A percentile compares a stretch with the other conserved stretches of the same genome.
phyloP scores from a whole-genome alignment of 192 early-diverging fungal species.

The Umbelopsis sp. region DNA sequence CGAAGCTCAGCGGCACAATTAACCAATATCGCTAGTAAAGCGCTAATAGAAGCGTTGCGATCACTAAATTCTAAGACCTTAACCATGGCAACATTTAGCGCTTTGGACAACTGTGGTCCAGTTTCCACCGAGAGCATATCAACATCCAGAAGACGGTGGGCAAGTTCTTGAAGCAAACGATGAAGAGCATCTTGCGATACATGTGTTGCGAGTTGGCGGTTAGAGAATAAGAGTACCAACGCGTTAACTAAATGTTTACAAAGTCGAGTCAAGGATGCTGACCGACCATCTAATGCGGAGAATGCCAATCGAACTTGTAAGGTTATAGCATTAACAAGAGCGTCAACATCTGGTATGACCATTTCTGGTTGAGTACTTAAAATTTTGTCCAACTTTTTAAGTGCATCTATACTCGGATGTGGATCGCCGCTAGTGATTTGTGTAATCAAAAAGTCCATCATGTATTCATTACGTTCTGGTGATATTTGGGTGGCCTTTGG shows the following conservation, averaged over 20 bases:
- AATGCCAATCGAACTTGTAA: conserved; percentile 78
- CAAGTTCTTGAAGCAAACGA: conserved; percentile 74
- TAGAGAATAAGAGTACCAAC: conserved; percentile 77
- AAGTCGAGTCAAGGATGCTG: conserved; percentile 58
- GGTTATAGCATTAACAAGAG: conserved; percentile 71
- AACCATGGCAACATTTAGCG: conserved; percentile 87
- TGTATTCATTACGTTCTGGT: conserved; percentile 43
- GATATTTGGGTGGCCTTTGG: conserved; percentile 36
- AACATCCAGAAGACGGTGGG: conserved; percentile 81
- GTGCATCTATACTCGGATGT: conserved; percentile 68
- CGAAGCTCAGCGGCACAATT: conserved; percentile 58
- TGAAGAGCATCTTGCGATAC: conserved; percentile 69
- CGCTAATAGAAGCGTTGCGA: conserved; percentile 65
- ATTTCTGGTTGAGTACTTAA: conserved; percentile 55
- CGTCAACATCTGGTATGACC: conserved; percentile 63
- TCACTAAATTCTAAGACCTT: conserved; percentile 89
- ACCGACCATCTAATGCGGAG: conserved; percentile 54
- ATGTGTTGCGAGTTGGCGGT: conserved; percentile 63
- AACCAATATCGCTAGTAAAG: conserved; percentile 74
- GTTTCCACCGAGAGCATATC: conserved; percentile 61
- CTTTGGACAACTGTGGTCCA: conserved; percentile 63
- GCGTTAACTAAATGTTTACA: conserved; percentile 82
- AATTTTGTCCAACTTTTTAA: conserved; percentile 74
- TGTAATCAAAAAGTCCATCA: conserved; percentile 69
- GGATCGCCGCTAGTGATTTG: conserved; percentile 70